Percentiles rank a stretch among this genome's conserved stretches.
phyloP scores from a whole-genome alignment of 306 rosid species.

The Carpinus viminea region DNA sequence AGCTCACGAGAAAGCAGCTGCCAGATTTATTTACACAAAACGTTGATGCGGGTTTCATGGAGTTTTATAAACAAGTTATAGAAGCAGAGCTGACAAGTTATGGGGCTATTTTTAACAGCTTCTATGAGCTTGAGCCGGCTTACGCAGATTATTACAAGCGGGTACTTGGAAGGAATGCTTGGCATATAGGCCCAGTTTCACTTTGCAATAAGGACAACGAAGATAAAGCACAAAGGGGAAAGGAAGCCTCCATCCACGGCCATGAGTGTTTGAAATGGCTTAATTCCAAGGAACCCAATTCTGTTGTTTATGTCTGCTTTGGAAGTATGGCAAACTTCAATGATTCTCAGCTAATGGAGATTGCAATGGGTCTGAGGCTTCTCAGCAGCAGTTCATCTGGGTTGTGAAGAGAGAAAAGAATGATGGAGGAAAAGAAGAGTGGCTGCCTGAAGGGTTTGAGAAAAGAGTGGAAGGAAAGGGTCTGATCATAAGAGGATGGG shows the following conservation, averaged over 20 bases:
- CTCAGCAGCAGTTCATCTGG: constrained; percentile 45
- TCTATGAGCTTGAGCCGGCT: constrained; percentile 50
- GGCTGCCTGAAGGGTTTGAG: constrained; percentile 45
- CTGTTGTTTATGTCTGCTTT: constrained; percentile 55
- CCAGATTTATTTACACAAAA: constrained; percentile 19
- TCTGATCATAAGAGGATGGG: constrained; percentile 49
- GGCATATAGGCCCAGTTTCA: constrained; percentile 61
- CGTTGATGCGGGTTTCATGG: background rate
- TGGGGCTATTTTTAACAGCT: constrained; percentile 54
- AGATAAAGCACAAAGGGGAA: constrained; percentile 44
- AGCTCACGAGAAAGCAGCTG: constrained; percentile 41
- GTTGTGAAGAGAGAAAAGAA: constrained; percentile 32
- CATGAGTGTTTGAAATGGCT: constrained; percentile 46
- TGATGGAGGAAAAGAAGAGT: constrained; percentile 9
- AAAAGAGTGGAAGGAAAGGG: constrained; percentile 43
- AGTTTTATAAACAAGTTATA: constrained; percentile 1
- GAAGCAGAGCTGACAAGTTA: constrained; percentile 41
- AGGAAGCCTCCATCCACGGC: constrained; percentile 32
- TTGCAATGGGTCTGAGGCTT: constrained; percentile 59
- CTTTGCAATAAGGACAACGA: constrained; percentile 24
- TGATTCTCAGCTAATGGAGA: constrained; percentile 50
- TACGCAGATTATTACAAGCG: constrained; percentile 52
- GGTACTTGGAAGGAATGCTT: constrained; percentile 47
- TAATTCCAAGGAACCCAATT: constrained; percentile 23
- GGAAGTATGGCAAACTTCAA: constrained; percentile 34